These are phyloP conservation scores for Phytopythium helicoides DNA, from an alignment of 352 stramenopile genomes.

Conservation along the genomic window DNA sequence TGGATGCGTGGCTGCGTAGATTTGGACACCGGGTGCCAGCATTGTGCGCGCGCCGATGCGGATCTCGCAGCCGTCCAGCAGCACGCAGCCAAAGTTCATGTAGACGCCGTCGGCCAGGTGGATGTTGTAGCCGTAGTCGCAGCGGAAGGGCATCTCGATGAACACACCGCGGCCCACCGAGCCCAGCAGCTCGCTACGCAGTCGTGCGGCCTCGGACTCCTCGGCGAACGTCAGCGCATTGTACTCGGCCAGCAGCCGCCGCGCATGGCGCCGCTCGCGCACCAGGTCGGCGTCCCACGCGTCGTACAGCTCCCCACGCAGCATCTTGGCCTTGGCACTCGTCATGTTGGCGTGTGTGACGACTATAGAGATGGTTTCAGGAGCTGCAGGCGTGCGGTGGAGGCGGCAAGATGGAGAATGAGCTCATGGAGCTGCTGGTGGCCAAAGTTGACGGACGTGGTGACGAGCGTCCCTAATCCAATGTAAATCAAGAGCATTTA, in stretches of 20 bases:
- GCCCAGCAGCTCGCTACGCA: constrained; percentile 43
- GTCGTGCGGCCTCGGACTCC: constrained; percentile 16
- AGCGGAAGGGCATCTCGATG: constrained; percentile 85
- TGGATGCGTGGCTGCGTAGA: constrained; percentile 83
- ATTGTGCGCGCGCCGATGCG: constrained; percentile 73
- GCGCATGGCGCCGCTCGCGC: constrained; percentile 28
- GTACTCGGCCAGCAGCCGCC: constrained; percentile 35
- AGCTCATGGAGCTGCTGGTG: no score
- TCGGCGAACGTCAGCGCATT: constrained; percentile 33
- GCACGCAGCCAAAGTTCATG: constrained; percentile 88
- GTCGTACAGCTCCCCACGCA: constrained; percentile 59
- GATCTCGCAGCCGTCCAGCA: constrained; percentile 82
- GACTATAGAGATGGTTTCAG: no score
- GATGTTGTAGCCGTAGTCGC: constrained; percentile 89
- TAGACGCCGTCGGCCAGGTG: constrained; percentile 67
- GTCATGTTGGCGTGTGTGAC: background rate
- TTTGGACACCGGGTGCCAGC: constrained; percentile 69
- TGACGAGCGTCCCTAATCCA: no score
- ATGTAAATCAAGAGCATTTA: no score
- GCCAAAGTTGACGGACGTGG: no score
- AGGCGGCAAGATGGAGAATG: no score
- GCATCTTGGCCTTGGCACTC: constrained; percentile 60
- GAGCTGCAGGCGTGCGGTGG: no score
- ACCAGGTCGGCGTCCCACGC: constrained; percentile 32
- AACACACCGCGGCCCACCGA: constrained; percentile 34